Base-by-base conservation (phyloP, 2,329 filamentous ascomycete genomes). In the Hymenoscyphus fructigenus region DNA sequence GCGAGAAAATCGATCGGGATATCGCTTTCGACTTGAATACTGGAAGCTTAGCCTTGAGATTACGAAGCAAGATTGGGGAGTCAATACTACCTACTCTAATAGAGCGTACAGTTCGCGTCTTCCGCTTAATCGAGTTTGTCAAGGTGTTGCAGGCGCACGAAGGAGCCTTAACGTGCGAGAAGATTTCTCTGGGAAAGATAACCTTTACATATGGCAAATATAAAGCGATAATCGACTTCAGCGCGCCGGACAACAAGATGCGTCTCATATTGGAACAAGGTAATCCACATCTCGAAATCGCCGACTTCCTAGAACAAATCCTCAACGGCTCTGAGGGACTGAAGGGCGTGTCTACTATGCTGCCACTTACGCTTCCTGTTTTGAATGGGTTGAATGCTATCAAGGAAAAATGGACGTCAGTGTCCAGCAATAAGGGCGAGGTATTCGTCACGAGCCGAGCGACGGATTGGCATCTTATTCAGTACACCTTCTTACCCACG, bases 101-200 rank as follows among this genome's bases (percentile, higher is more conserved):
- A n/a, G 71, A 75, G 47, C 70, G 70, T 23, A 59, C 73, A 79
- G 82, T 67, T 79, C 83, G 60, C 83, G 88, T 95, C 64, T 86
- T 91, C 71, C 85, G 89, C 23, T 82, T 95, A 32, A 87, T 92
- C 47, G 84, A 84, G 55, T 91, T 91, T 71, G 81, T 92, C 29
- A 84, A 87, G 56, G 86, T 88, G 1, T 84, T 93, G 67, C 80
- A 86, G 62, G 79, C 81, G 67, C 81, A 85, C 69, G 79, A 80
- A 57, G 81, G 81, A 17, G 81, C 83, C 60, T 83, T 91, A 41
- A 79, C 79, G 55, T 84, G 84, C 73, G 83, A 88, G 69, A 79
- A 83, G 50, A 82, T 89, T 63, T 86, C 84, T 17, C 80, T 94
- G 63, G 80, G 81, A 69, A 81, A 84, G 67, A 83, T 95, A 5